Conservation (phyloP, 2,329 filamentous ascomycete species). For the Paecilomyces niveus region DNA sequence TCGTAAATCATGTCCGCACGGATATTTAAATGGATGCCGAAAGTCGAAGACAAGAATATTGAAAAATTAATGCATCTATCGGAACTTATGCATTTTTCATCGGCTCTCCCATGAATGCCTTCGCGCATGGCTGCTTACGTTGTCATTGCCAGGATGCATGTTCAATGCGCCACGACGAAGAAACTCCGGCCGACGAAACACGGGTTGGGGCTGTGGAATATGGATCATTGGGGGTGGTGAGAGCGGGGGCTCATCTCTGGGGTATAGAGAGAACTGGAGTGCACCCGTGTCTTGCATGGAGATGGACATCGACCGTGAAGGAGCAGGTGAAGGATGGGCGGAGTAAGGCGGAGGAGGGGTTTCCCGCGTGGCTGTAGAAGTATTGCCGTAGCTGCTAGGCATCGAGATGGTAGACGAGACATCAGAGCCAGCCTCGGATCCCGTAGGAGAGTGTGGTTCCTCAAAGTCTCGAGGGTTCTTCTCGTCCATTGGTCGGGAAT, state of each 20-base stretch:
- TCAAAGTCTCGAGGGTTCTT: conserved; percentile 23
- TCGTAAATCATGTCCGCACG: neutral
- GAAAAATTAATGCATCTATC: neutral
- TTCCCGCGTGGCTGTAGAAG: conserved; percentile 36
- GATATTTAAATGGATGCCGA: neutral
- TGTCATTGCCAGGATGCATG: neutral
- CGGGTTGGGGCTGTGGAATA: conserved; percentile 21
- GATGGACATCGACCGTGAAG: conserved; percentile 26
- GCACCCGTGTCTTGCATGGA: conserved; percentile 14
- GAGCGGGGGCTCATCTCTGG: conserved; percentile 7
- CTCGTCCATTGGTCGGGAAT: conserved; percentile 17
- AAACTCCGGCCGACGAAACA: conserved; percentile 12
- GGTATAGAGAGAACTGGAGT: conserved; percentile 4
- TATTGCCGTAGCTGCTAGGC: conserved; percentile 38
- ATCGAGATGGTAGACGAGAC: conserved; percentile 35
- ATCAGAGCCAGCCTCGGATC: conserved; percentile 28
- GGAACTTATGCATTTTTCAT: conserved; percentile 6
- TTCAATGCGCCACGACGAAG: conserved; percentile 13
- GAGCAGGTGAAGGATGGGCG: conserved; percentile 20
- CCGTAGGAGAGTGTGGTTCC: conserved; percentile 1
- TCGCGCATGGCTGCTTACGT: conserved; percentile 6
- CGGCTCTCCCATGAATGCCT: conserved; percentile 22
- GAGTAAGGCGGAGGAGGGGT: conserved; percentile 38
- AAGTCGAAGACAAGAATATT: neutral
- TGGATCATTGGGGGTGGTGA: conserved; percentile 19